Evolutionary conservation across 1,139 yeast species (phyloP), one percentile per base, ranked within the genome.

Genomic region (Geotrichum citri-aurantii): DNA sequence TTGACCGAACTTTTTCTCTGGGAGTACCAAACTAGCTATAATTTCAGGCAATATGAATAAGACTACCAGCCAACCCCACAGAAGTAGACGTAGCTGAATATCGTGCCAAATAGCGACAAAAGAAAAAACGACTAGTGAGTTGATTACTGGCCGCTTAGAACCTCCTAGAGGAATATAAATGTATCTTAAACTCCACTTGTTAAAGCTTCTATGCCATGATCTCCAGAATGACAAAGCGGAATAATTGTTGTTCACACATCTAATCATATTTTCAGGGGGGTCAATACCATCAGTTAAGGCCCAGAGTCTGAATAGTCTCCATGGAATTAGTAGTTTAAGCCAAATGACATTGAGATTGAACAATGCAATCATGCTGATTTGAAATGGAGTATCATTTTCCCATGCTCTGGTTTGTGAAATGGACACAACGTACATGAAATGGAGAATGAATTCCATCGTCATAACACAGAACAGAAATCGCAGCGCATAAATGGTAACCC

Each of bases 21-120:
- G 78, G 50, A 76, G 68, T 3, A 73, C 37, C 24, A 66, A 54
- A 0, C 90, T 81, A n/a, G 89, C 86, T 7, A 80, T 68, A 50
- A 90, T 79, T 70, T 95, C 99, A 0, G 99, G 99, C n/a, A 92
- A 65, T 58, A 95, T 79, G 69, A 93, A 92, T 33, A 93, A 65
- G 4, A 93, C 97, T 59, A 93, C 80, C 40, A 90, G 75, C 97
- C 98, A 92, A 5, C 99, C 98, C 99, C 99, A 95, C 63, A 92
- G 75, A 56, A 95, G 75, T 55, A 95, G 75, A 65, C 83, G 85
- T 67, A 93, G 79, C 72, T 93, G 93, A 64, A 95, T 92, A 69
- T 95, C 99, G 73, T 95, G 99, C 99, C 99, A 95, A 33, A 95
- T 78, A 2, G 99, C 99, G 44, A 95, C 99, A 74, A 95, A 95